phyloP scores from a whole-genome alignment of 139 green algal species.

The Picochlorum sp. region DNA sequence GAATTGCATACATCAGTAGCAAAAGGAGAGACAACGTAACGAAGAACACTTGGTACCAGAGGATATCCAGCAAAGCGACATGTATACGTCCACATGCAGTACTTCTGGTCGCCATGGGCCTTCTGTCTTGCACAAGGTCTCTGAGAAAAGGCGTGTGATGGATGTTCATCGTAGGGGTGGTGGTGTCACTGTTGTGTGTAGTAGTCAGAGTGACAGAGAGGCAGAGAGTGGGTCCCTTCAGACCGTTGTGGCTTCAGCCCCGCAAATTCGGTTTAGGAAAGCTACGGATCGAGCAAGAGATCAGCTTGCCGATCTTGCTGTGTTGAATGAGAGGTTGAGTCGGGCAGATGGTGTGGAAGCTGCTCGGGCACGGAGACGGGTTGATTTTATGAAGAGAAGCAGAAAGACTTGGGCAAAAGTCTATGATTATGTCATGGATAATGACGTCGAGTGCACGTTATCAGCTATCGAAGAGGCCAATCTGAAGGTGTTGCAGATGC shows the following conservation, averaged over 20 bases:
- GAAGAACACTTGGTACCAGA: too few species aligned
- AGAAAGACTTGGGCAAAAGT: conserved; percentile 67
- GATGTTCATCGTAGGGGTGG: too few species aligned
- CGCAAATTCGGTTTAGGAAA: conserved; percentile 49
- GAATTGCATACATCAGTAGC: too few species aligned
- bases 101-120: too few species aligned
- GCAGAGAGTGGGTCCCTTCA: background rate
- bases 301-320: conserved; percentile 61
- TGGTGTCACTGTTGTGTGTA: background rate
- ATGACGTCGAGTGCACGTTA: conserved; percentile 62
- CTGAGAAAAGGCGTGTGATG: too few species aligned
- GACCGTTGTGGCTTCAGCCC: conserved; percentile 41
- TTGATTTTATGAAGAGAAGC: conserved; percentile 60
- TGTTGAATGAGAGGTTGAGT: conserved; percentile 63
- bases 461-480: conserved; percentile 69
- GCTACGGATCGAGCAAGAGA: conserved; percentile 35
- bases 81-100: too few species aligned
- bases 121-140: too few species aligned
- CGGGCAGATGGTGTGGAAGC: background rate
- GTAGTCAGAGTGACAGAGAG: background rate
- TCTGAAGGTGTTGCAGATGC: conserved; percentile 42
- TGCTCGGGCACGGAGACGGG: conserved; percentile 31
- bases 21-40: too few species aligned
- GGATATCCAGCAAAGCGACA: too few species aligned
- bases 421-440: conserved; percentile 59